These are phyloP conservation scores for Trypanosoma avium DNA, from an alignment of 208 protist genomes.

Conservation along the genomic window DNA sequence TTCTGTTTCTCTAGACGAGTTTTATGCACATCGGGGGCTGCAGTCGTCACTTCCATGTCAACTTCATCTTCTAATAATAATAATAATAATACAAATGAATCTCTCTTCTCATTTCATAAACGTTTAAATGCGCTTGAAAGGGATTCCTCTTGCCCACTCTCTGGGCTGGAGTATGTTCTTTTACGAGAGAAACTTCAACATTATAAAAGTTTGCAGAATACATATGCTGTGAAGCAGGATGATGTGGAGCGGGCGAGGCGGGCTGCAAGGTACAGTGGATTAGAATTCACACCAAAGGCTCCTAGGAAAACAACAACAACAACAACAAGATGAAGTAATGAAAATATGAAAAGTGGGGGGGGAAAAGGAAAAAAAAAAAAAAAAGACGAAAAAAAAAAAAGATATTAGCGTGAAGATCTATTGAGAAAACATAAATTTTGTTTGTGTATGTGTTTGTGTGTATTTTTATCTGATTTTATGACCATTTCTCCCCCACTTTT, in stretches of 20 bases:
- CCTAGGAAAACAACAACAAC: constrained; percentile 17
- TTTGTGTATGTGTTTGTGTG: not conserved
- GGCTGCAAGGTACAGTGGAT: constrained; percentile 76
- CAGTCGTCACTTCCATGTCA: not conserved
- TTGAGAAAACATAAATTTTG: constrained; percentile 3
- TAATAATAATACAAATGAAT: not conserved
- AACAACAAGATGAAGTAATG: not conserved
- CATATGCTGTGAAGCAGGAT: constrained; percentile 83
- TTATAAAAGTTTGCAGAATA: constrained; percentile 69
- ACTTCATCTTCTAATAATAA: not conserved
- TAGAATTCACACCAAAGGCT: constrained; percentile 81
- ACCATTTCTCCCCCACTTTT: not conserved
- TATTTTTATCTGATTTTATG: not conserved
- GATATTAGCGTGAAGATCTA: too few species aligned
- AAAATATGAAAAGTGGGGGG: not conserved
- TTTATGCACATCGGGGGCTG: not conserved
- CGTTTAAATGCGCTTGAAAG: constrained; percentile 35
- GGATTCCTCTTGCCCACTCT: constrained; percentile 32
- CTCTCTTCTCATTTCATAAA: constrained; percentile 32
- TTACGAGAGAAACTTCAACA: constrained; percentile 58
- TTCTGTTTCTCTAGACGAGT: constrained; percentile 19
- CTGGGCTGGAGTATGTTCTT: constrained; percentile 57
- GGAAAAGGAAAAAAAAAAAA: not conserved
- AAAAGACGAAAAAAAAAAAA: not conserved
- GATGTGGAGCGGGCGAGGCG: constrained; percentile 76